phyloP scores from a whole-genome alignment of 495 filamentous ascomycete species.

The Podospora pseudoanserina region DNA sequence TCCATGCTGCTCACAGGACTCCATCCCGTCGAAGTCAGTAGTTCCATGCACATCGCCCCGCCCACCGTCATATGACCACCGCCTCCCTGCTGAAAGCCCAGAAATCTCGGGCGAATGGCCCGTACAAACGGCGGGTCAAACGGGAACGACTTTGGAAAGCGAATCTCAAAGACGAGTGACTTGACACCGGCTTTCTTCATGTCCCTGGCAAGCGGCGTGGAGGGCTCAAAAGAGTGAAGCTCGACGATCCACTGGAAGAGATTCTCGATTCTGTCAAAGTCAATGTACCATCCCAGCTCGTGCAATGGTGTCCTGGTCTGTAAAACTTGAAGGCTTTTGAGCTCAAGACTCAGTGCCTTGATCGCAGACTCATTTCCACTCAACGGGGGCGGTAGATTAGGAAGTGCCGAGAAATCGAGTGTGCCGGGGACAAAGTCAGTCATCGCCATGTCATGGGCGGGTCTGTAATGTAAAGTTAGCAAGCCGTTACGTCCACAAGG shows the following conservation, averaged over 20 bases:
- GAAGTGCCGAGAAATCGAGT: constrained; percentile 54
- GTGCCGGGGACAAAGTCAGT: constrained; percentile 67
- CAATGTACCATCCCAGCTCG: constrained; percentile 83
- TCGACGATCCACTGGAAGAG: constrained; percentile 94
- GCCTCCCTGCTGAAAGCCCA: constrained; percentile 65
- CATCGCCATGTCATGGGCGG: constrained; percentile 12
- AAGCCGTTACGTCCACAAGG: neutral
- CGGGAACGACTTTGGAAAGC: constrained; percentile 71
- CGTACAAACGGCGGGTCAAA: constrained; percentile 81
- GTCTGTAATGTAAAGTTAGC: neutral
- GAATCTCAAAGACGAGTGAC: constrained; percentile 76
- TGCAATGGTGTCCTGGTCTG: constrained; percentile 61
- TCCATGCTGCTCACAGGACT: constrained; percentile 68
- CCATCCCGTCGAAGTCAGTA: constrained; percentile 85
- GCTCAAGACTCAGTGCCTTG: constrained; percentile 58
- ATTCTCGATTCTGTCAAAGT: constrained; percentile 54
- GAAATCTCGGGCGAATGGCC: constrained; percentile 76
- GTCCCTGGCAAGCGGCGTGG: constrained; percentile 68
- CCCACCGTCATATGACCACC: constrained; percentile 89
- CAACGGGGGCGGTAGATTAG: constrained; percentile 57
- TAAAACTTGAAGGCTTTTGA: constrained; percentile 54
- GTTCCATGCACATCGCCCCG: constrained; percentile 88
- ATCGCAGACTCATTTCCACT: constrained; percentile 67
- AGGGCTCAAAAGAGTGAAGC: constrained; percentile 73
- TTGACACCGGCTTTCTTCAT: constrained; percentile 59